Evolutionary conservation across 148 eudicot species (phyloP).

Genomic region (Vaccinium vitisidaea): DNA sequence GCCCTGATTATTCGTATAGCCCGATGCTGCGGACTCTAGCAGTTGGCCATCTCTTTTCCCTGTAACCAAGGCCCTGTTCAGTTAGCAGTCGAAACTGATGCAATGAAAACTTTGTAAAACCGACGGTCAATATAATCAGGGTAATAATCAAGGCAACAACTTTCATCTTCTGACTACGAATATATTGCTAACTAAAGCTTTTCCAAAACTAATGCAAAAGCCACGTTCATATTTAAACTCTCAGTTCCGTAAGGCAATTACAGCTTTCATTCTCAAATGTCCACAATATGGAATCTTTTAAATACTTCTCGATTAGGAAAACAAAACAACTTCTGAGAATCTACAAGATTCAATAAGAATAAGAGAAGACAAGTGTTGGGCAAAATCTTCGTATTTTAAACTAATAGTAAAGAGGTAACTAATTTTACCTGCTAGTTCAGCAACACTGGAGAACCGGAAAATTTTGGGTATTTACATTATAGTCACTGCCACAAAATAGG

Average conservation of each 20-base stretch:
- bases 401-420: not conserved
- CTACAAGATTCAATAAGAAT: not conserved
- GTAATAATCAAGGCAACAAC: not conserved
- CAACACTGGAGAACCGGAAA: not conserved
- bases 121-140: not conserved
- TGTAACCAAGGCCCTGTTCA: conserved; percentile 5
- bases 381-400: not conserved
- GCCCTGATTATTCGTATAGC: not conserved
- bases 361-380: not conserved
- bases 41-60: not conserved
- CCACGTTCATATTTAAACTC: not conserved
- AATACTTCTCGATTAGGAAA: not conserved
- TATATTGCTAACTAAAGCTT: not conserved
- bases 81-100: not conserved
- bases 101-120: not conserved
- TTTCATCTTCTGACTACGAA: not conserved
- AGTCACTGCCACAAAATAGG: conserved; percentile 24
- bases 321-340: not conserved
- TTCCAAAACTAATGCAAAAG: not conserved
- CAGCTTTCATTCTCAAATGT: not conserved
- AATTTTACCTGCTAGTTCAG: conserved; percentile 14
- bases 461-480: conserved; percentile 17
- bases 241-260: not conserved
- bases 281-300: not conserved
- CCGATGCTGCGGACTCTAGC: not conserved